Evolutionary conservation across 768 basidiomycete species (phyloP), one percentile per base, ranked within the genome.

Genomic region (Hericium rajendrae): DNA sequence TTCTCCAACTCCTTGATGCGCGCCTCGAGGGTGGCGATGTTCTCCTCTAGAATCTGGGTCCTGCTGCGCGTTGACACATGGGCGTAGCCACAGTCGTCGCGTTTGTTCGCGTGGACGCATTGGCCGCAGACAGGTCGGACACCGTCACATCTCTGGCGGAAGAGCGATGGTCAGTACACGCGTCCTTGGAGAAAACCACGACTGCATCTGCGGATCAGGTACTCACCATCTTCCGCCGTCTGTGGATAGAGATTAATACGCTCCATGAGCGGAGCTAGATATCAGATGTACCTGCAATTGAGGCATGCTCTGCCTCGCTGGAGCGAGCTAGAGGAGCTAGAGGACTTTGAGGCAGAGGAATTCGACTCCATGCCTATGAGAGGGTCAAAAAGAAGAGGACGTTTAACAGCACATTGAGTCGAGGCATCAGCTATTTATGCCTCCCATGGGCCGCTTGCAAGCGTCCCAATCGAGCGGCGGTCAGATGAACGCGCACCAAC

Each of bases 1-100:
- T 59, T 51, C 64, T 65, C 64, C 6, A 65, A 55, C 37, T 65
- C 64, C 2, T 62, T 41, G 48, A 86, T 68, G 43, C 84, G 75
- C 41, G 80, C 75, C 67, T 77, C 78, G 54, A 86, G 69, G 26
- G 78, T 73, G 0, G 74, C 71, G 32, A 85, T 72, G 2, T 79
- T 78, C 38, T 85, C 84, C 64, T 84, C 82, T 24, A 86, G 67
- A 15, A 74, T 74, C 63, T 82, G 73, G 2, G 81, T 84, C 57
- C 82, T 72, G 22, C 84, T 78, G 59, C 82, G 76, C 54, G 74
- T 75, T 49, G 76, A 78, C 3, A 81, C 81, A 62, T 86, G 84
- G 3, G 80, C 73, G 67, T 85, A 86, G 69, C 86, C 84, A 66
- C 85, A 86, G n/a, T 81, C 81, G 51, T 84, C 84, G 39, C 75